phyloP scores from a whole-genome alignment of 179 eudicot species.

The Spinacia oleracea region DNA sequence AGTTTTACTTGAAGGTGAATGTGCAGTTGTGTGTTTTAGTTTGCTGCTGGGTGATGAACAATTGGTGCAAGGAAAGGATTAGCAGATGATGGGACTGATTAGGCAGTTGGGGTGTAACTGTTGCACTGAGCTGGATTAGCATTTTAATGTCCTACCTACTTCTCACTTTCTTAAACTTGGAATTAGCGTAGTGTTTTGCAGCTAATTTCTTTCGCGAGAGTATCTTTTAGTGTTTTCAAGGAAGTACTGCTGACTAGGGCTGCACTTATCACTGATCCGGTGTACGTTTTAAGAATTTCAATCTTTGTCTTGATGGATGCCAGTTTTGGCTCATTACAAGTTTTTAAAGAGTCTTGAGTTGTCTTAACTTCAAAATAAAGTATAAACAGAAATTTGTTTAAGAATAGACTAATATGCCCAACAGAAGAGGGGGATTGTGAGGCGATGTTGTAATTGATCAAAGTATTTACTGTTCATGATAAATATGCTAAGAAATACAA shows the following conservation, averaged over 20 bases:
- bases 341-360: background rate
- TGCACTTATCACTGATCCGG: background rate
- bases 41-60: no score
- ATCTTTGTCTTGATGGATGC: background rate
- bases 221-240: background rate
- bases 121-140: no score
- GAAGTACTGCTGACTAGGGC: background rate
- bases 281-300: background rate
- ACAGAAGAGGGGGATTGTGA: background rate
- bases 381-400: background rate
- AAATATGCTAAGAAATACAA: background rate
- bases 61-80: no score
- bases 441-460: background rate
- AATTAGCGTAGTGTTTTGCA: no score
- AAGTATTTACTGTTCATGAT: background rate
- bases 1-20: no score
- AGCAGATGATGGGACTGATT: no score
- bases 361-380: background rate
- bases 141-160: no score
- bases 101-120: no score
- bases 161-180: no score
- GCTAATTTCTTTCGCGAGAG: background rate
- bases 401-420: background rate
- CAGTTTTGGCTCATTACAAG: background rate
- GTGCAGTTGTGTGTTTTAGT: no score